Base-by-base conservation (phyloP, 768 basidiomycete species). In the Boletus rufocinnamomeus region DNA sequence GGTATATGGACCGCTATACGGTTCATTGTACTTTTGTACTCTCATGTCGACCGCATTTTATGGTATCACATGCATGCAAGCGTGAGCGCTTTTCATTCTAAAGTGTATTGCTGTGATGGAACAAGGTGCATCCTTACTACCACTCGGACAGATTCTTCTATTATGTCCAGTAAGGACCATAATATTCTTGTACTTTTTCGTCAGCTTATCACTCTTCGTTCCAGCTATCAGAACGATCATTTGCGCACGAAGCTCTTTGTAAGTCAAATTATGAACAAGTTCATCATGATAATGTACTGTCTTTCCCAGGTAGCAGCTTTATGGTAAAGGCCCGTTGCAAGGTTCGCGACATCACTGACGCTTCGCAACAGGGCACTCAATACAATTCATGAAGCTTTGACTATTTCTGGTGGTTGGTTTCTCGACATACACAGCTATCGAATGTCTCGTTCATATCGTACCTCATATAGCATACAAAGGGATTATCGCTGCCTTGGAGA, bases 381-480 rank as follows among this genome's bases (percentile, higher is more conserved):
- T 21, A 62, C 59, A 5, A n/a, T 62, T 21, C 59, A 65, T 9
- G 63, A 65, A 27, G 59, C 19, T 7, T 30, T 64, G 5, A 41
- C 10, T 27, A 1, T 64, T 11, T n/a, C 44, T 25, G 60, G 60
- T n/a, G 19, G 62, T 66, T 17, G 25, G 65, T 61, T 23, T 52
- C 11, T 51, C 8, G 2, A 3, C 5, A n/a, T 17, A 3, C 32
- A 32, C 2, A 32, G 6, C 16, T 10, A 4, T 6, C 0, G 7
- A 1, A 38, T 5, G 3, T 34, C 21, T 27, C 11, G 27, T 37
- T 51, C 46, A 56, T 10, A 25, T 47, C 6, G 23, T 14, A 17
- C n/a, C 8, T 16, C n/a, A 19, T 17, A 23, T 19, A 65, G 57
- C 23, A 13, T 59, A 43, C 17, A 63, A 54, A 30, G 40, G 46